Evolutionary conservation across 768 basidiomycete species (phyloP), one percentile per base, ranked within the genome.

Genomic region (Xerocomus spinulosus): DNA sequence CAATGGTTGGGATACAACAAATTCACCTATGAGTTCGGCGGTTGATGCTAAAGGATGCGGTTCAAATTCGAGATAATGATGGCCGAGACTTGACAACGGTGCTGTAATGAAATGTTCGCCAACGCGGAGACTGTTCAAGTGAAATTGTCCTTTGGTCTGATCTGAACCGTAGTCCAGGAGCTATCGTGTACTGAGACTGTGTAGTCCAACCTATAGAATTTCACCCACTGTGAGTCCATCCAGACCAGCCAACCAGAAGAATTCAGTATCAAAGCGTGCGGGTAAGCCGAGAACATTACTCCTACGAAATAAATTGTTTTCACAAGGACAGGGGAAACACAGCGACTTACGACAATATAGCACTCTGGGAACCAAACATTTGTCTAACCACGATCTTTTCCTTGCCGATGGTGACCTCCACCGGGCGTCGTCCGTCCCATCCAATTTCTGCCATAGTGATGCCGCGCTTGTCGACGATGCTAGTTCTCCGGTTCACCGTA

Each of bases 191-290:
- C 15, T 48, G 44, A 51, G 50, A 28, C 9, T 46, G 35, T 43
- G 20, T 40, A 33, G 49, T n/a, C 29, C n/a, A 20, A 44, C 5
- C n/a, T 13, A 18, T 43, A 32, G 38, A 32, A 12, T 40, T 42
- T 34, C n/a, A 60, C 74, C 35, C 60, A 82, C 80, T 18, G 70
- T 73, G 9, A 83, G 66, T 21, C 76, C 75, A 45, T 78, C 68
- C 0, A 74, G 64, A n/a, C 77, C 78, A 12, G 79, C 80, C 36
- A 73, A 73, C 81, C 81, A 83, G 30, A 81, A 68, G 50, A 73
- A 79, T 54, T 81, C 76, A 2, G 79, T 73, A 51, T 82, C 78
- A 51, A 82, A 82, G n/a, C 81, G 76, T 8, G 79, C 79, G 17
- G 80, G 80, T 40, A 83, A 71, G 18, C 73, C 73, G n/a, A 83